phyloP scores from a whole-genome alignment of 306 rosid species.

The Corylus americana region DNA sequence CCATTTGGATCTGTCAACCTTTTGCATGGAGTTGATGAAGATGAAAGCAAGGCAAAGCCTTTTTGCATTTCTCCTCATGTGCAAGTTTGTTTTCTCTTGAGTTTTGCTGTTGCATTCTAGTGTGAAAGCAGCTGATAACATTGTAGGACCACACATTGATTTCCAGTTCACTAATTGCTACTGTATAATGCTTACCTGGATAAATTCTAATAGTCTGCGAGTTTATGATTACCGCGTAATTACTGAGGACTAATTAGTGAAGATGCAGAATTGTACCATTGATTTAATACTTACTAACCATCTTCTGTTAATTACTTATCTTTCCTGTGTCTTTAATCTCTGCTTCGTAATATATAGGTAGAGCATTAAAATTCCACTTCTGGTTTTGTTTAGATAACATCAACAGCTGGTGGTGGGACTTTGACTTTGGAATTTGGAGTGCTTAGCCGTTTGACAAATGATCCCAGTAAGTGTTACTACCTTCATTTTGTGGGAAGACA shows the following conservation, averaged over 20 bases:
- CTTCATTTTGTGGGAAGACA: conserved; percentile 7
- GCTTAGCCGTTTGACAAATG: conserved; percentile 86
- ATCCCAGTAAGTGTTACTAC: conserved; percentile 66
- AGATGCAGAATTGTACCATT: neutral
- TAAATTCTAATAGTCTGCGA: neutral
- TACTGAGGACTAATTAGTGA: neutral
- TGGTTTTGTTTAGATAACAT: conserved; percentile 68
- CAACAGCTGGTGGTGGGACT: conserved; percentile 99
- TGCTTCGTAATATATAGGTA: conserved; percentile 17
- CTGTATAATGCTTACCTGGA: neutral
- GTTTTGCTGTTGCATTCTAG: conserved; percentile 21
- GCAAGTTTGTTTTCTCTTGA: conserved; percentile 22
- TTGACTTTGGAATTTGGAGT: conserved; percentile 96
- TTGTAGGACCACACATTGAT: neutral
- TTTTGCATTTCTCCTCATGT: conserved; percentile 33
- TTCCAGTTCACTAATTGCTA: neutral
- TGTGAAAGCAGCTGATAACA: conserved; percentile 11
- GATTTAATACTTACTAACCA: neutral
- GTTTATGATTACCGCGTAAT: neutral
- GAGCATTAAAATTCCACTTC: conserved; percentile 15
- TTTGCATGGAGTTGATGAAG: conserved; percentile 92
- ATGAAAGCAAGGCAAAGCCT: conserved; percentile 88
- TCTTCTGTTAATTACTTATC: conserved; percentile 1
- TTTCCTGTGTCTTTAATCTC: conserved; percentile 12
- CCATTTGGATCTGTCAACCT: conserved; percentile 98